Percentiles rank a stretch among this genome's conserved stretches.
These are phyloP conservation scores for Salix purpurea DNA, from an alignment of 345 rosid species.

Conservation along the genomic window DNA sequence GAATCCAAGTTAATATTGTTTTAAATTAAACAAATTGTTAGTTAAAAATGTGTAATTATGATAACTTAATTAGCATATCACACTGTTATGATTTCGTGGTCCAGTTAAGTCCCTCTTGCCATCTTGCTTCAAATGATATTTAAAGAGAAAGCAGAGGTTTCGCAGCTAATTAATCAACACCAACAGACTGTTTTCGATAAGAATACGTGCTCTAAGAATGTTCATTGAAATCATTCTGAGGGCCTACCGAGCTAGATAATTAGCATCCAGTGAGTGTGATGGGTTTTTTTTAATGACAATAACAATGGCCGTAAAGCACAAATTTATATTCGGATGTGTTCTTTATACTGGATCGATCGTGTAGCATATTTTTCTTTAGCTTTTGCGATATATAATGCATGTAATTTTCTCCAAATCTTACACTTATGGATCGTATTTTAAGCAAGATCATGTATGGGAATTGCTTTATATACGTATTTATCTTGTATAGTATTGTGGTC, in stretches of 20 bases:
- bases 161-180: neutral
- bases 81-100: constrained; percentile 61
- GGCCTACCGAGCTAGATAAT: constrained; percentile 4
- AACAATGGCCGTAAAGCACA: neutral
- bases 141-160: neutral
- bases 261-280: neutral
- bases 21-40: too few species aligned
- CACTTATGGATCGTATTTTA: too few species aligned
- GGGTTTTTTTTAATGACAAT: neutral
- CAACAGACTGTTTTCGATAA: neutral
- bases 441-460: too few species aligned
- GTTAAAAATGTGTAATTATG: constrained; percentile 2
- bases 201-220: constrained; percentile 5
- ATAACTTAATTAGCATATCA: constrained; percentile 44
- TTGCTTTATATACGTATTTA: too few species aligned
- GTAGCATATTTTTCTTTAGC: too few species aligned
- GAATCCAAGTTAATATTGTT: constrained; percentile 20
- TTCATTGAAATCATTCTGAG: neutral
- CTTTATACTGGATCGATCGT: too few species aligned
- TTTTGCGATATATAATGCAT: too few species aligned
- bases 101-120: constrained; percentile 23
- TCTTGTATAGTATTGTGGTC: too few species aligned
- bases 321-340: neutral
- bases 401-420: too few species aligned
- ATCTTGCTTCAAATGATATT: neutral